These are phyloP conservation scores for Pseudogymnoascus sp. DNA, from an alignment of 2,329 filamentous ascomycete genomes.

Conservation along the genomic window DNA sequence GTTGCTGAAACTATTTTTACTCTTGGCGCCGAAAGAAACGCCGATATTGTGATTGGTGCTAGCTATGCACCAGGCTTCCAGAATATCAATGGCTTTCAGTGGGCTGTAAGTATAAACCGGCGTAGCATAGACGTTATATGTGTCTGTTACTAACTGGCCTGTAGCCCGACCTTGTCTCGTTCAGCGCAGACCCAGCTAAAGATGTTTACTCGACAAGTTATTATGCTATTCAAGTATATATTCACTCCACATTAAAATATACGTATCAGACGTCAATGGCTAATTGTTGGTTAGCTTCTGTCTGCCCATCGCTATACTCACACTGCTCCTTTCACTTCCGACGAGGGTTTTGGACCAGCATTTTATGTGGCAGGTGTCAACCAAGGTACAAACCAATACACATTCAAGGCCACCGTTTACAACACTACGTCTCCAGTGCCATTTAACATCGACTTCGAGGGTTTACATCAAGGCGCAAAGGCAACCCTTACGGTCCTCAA, in stretches of 20 bases:
- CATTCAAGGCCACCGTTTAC: conserved; percentile 46
- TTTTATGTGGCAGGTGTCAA: conserved; percentile 43
- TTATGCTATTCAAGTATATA: conserved; percentile 35
- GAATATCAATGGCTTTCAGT: conserved; percentile 23
- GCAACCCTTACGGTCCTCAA: conserved; percentile 39
- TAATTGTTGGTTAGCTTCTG: conserved; percentile 31
- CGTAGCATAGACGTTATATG: not conserved
- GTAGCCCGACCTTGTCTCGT: conserved; percentile 24
- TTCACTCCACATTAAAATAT: conserved; percentile 12
- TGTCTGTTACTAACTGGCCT: conserved; percentile 3
- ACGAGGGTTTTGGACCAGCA: conserved; percentile 33
- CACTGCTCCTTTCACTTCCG: conserved; percentile 36
- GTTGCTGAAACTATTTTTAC: conserved; percentile 22
- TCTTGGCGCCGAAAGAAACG: conserved; percentile 22
- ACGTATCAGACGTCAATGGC: not conserved
- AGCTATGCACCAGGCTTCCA: conserved; percentile 24
- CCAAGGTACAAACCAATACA: conserved; percentile 31
- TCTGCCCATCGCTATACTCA: conserved; percentile 37
- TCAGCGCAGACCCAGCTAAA: conserved; percentile 33
- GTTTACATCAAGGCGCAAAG: conserved; percentile 28
- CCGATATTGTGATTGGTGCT: conserved; percentile 20
- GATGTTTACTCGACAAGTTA: conserved; percentile 43
- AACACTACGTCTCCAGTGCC: conserved; percentile 41
- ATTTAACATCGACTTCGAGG: conserved; percentile 38
- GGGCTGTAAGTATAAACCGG: conserved; percentile 20